Percentiles rank a stretch among this genome's conserved stretches.
phyloP scores from a whole-genome alignment of 2,329 filamentous ascomycete species.

The Penicillium aurantiogriseum region DNA sequence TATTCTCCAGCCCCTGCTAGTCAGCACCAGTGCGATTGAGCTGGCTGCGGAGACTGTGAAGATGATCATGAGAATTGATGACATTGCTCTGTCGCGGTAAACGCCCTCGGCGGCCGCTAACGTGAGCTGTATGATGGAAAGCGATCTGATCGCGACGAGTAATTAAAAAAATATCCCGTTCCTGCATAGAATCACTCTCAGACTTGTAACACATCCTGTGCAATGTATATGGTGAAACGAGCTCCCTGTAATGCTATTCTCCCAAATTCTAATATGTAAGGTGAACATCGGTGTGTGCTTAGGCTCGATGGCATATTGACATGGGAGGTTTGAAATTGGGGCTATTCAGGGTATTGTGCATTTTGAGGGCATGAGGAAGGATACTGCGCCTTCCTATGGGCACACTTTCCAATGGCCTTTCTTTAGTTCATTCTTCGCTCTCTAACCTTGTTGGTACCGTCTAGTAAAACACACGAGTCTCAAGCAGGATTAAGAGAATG shows the following conservation, averaged over 20 bases:
- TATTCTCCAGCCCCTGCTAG: constrained; percentile 89
- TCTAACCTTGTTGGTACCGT: not conserved
- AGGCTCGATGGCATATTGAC: not conserved
- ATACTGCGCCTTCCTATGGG: not conserved
- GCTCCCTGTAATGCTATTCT: not conserved
- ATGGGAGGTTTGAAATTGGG: not conserved
- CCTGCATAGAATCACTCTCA: constrained; percentile 16
- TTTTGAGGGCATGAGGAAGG: not conserved
- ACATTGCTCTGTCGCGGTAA: constrained; percentile 58
- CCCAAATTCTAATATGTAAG: not conserved
- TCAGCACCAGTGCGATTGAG: constrained; percentile 97
- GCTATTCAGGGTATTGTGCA: not conserved
- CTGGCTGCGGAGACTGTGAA: constrained; percentile 97
- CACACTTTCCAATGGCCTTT: not conserved
- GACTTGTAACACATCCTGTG: not conserved
- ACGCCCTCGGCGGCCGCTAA: constrained; percentile 15
- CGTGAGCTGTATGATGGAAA: constrained; percentile 28
- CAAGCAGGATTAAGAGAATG: not conserved
- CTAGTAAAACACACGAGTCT: not conserved
- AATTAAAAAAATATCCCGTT: constrained; percentile 26
- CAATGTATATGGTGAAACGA: not conserved
- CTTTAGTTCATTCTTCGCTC: not conserved
- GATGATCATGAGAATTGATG: constrained; percentile 75
- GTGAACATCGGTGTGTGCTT: not conserved
- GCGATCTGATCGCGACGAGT: constrained; percentile 26